phyloP scores from a whole-genome alignment of 2,329 filamentous ascomycete genomes.

The Torrubiellomyces zombiae region DNA sequence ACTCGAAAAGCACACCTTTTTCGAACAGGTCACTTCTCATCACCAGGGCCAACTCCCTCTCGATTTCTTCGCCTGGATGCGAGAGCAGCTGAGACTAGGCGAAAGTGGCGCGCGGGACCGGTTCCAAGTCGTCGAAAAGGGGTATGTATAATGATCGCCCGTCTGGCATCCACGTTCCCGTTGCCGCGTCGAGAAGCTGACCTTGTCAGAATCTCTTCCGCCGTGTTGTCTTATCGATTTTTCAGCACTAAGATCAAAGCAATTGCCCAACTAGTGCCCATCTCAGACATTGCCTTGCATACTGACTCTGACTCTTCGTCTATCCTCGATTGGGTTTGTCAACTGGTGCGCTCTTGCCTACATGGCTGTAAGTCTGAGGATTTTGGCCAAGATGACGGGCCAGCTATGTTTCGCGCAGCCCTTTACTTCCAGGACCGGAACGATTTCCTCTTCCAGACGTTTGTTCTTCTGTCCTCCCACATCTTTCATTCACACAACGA shows the following conservation, averaged over 20 bases:
- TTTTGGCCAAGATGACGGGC: conserved; percentile 4
- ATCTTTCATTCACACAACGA: too few species aligned
- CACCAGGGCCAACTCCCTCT: conserved; percentile 2
- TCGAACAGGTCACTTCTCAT: conserved; percentile 2
- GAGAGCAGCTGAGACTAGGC: conserved; percentile 2
- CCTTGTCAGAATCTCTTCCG: conserved; percentile 2
- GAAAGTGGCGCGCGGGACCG: neutral
- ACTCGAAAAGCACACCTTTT: conserved; percentile 1
- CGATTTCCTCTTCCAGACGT: conserved; percentile 4
- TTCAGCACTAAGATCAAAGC: conserved; percentile 3
- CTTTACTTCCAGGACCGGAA: conserved; percentile 5
- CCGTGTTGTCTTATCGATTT: conserved; percentile 2
- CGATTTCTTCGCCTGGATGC: conserved; percentile 5
- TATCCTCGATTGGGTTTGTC: conserved; percentile 6
- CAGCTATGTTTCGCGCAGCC: conserved; percentile 5
- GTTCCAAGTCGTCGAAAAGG: conserved; percentile 3
- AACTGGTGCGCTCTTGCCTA: conserved; percentile 1
- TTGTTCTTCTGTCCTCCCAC: neutral
- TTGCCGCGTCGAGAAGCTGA: conserved; percentile 2
- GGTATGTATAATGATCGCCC: neutral
- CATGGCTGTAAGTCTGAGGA: neutral
- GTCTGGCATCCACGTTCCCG: neutral
- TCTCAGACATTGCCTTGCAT: neutral
- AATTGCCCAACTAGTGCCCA: conserved; percentile 3
- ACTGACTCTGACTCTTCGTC: neutral